Evolutionary conservation across 177 flowering plant species (phyloP), one percentile per base, ranked within the genome.

Genomic region (Telopea speciosissima): DNA sequence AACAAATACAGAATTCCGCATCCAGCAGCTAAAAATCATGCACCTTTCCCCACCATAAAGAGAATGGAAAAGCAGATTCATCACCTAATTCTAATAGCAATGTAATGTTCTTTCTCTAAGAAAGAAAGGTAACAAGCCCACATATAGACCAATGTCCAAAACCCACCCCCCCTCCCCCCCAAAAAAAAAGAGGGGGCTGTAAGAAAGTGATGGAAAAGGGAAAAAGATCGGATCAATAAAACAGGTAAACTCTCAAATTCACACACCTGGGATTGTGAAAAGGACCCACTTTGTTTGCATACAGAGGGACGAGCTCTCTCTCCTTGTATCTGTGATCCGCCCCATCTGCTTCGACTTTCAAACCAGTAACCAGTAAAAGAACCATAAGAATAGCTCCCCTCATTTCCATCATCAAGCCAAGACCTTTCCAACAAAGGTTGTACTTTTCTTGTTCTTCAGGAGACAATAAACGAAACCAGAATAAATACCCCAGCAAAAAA

Each of bases 261-360:
- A 68, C 63, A 44, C 54, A 80, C 83, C 83, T 80, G 10, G 83
- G 83, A 68, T 80, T 80, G 60, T 80, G 80, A 70, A 77, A 80
- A 25, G 80, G 83, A 40, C 83, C 80, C n/a, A 80, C 80, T 80
- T 80, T 80, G 66, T 80, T 80, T 13, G 76, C 79, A 73, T 80
- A 80, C n/a, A 80, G 69, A 44, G 80, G 83, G 31, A 80, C 77
- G 54, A 62, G 75, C 56, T 80, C 83, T 73, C 73, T 71, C 69
- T 80, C 79, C 25, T 59, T 75, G 28, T 78, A 80, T 64, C 65
- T 75, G 49, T 80, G 83, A 80, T 75, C 49, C 60, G 83, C 75
- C 40, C 77, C 83, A 75, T 75, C 80, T 33, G 70, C 83, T 68
- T 63, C 74, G 59, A 75, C 83, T 67, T 67, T 72, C 17, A 67